phyloP scores from a whole-genome alignment of 495 filamentous ascomycete species.

The Trichoderma orchidacearum region DNA sequence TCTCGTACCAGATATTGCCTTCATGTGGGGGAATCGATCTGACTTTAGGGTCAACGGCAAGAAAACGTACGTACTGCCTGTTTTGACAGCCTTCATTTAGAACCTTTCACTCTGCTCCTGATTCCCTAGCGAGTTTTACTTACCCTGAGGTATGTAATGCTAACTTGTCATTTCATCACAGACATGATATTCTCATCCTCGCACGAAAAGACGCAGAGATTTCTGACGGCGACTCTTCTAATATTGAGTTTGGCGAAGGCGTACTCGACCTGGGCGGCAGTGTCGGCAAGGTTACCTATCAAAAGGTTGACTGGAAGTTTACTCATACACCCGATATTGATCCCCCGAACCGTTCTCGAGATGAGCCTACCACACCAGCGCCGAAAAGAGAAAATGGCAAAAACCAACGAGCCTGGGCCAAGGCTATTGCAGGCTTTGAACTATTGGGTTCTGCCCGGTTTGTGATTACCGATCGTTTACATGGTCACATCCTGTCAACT shows the following conservation, averaged over 20 bases:
- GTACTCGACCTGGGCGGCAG: conserved; percentile 7
- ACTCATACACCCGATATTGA: conserved; percentile 6
- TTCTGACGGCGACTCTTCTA: background rate
- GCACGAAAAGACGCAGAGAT: conserved; percentile 8
- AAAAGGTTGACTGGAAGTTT: conserved; percentile 10
- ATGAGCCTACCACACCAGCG: background rate
- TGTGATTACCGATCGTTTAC: conserved; percentile 9
- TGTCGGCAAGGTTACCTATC: conserved; percentile 8
- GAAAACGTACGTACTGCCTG: conserved; percentile 4
- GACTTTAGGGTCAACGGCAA: conserved; percentile 7
- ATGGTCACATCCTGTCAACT: conserved; percentile 10
- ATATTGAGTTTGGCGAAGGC: conserved; percentile 6
- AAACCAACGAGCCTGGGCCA: conserved; percentile 10
- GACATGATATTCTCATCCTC: conserved; percentile 9
- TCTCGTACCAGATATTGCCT: conserved; percentile 10
- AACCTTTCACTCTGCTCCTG: too few relatives aligned
- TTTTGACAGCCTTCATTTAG: background rate
- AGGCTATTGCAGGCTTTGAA: conserved; percentile 8
- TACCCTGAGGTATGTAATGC: too few relatives aligned
- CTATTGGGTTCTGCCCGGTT: conserved; percentile 8
- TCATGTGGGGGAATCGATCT: conserved; percentile 10
- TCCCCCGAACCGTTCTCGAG: background rate
- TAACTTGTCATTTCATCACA: background rate
- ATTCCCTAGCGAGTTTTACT: too few relatives aligned
- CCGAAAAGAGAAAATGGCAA: conserved; percentile 4